A percentile compares a stretch with the other conserved stretches of the same genome.
Evolutionary conservation across 2,329 filamentous ascomycete species (phyloP).

Genomic region (Westerdykella ornata): DNA sequence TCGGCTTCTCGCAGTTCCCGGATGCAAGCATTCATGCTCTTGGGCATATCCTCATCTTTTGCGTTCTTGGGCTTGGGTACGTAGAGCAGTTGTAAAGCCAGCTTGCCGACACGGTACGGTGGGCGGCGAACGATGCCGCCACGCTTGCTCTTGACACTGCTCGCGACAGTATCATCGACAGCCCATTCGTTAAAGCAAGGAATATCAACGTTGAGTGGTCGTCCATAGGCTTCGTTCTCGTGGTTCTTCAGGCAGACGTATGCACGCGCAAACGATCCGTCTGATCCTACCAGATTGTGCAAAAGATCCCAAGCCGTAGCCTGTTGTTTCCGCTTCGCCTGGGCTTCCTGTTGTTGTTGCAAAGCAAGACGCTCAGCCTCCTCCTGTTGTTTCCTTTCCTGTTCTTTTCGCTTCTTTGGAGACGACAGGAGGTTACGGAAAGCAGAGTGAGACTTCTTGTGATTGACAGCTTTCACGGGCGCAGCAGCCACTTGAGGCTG

Average conservation of each 20-base stretch:
- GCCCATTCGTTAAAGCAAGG: constrained; percentile 99
- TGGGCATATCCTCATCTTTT: constrained; percentile 93
- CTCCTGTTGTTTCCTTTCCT: constrained; percentile 75
- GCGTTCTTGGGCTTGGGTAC: constrained; percentile 84
- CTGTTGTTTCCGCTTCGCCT: constrained; percentile 52
- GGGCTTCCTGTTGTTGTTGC: constrained; percentile 35
- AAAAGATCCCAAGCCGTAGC: constrained; percentile 80
- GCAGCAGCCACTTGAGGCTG: constrained; percentile 39
- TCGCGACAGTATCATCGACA: constrained; percentile 70
- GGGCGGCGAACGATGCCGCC: constrained; percentile 68
- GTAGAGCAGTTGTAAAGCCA: constrained; percentile 89
- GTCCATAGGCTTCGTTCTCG: constrained; percentile 78
- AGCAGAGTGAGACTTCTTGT: constrained; percentile 65
- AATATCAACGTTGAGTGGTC: constrained; percentile 80
- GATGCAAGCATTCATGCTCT: constrained; percentile 97
- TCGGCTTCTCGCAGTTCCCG: constrained; percentile 89
- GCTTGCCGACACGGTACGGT: constrained; percentile 93
- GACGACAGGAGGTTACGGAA: constrained; percentile 82
- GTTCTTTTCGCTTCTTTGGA: constrained; percentile 93
- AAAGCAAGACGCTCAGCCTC: constrained; percentile 66
- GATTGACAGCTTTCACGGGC: constrained; percentile 57
- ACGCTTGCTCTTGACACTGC: constrained; percentile 89
- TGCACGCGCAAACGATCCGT: constrained; percentile 88
- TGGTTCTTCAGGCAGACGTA: constrained; percentile 94
- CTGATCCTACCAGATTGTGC: constrained; percentile 77